Conservation (phyloP, 148 eudicot genomes). For the Beta vulgaris region DNA sequence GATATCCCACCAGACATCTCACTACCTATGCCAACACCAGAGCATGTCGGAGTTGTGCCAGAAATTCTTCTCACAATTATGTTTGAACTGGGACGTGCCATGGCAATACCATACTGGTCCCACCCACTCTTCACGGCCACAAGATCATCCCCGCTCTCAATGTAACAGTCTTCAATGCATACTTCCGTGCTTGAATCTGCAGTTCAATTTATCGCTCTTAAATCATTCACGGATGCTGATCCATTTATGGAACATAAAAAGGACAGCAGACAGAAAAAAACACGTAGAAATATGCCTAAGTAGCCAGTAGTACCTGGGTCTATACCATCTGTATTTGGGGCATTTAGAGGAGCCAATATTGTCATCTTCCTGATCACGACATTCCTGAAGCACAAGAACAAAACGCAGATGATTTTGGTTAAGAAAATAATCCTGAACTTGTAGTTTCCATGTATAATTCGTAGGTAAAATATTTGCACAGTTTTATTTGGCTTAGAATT, state of each 20-base stretch:
- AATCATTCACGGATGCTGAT: neutral
- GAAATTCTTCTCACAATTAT: constrained; percentile 73
- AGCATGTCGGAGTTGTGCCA: constrained; percentile 94
- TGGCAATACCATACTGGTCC: constrained; percentile 82
- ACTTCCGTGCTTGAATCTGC: constrained; percentile 85
- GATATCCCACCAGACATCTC: constrained; percentile 95
- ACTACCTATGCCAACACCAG: constrained; percentile 93
- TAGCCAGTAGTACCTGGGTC: constrained; percentile 97
- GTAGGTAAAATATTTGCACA: neutral
- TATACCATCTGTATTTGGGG: constrained; percentile 97
- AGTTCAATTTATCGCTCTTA: neutral
- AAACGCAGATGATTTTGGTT: neutral
- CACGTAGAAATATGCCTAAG: neutral
- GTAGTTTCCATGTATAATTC: neutral
- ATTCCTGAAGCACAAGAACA: constrained; percentile 46
- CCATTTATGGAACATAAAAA: neutral
- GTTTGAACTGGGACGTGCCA: constrained; percentile 82
- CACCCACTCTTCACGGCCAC: constrained; percentile 94
- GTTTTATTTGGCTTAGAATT: neutral
- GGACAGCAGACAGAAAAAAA: neutral
- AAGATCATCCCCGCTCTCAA: constrained; percentile 99
- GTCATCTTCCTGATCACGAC: constrained; percentile 86
- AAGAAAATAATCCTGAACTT: too few relatives aligned
- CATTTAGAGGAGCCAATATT: constrained; percentile 86
- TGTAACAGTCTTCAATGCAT: constrained; percentile 93